Evolutionary conservation across 2,329 filamentous ascomycete species (phyloP).

Genomic region (Blastomyces emzantsi): DNA sequence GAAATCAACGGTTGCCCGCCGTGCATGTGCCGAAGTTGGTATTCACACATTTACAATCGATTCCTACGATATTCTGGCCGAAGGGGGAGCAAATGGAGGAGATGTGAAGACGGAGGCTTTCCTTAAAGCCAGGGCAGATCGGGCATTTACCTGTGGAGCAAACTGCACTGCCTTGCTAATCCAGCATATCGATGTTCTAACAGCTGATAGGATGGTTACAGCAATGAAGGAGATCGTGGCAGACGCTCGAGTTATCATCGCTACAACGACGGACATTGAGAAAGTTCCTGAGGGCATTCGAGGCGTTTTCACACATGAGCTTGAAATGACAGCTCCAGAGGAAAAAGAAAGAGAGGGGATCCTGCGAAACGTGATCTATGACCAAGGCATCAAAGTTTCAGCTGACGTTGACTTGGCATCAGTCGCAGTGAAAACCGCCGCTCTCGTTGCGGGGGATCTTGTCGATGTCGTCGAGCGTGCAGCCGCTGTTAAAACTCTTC

Average conservation of each 20-base stretch:
- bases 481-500: slow-evolving; percentile 62
- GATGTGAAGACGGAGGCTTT: slow-evolving; percentile 94
- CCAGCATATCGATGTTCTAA: slow-evolving; percentile 81
- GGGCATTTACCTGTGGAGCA: slow-evolving; percentile 78
- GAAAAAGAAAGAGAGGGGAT: slow-evolving; percentile 88
- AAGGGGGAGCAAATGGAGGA: slow-evolving; percentile 73
- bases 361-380: slow-evolving; percentile 65
- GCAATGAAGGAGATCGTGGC: slow-evolving; percentile 74
- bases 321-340: slow-evolving; percentile 88
- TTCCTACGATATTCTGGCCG: slow-evolving; percentile 88
- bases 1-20: slow-evolving; percentile 68
- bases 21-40: slow-evolving; percentile 79
- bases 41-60: slow-evolving; percentile 84
- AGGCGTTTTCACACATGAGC: slow-evolving; percentile 87
- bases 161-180: slow-evolving; percentile 79
- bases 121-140: slow-evolving; percentile 74
- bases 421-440: slow-evolving; percentile 90
- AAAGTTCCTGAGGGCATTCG: slow-evolving; percentile 86
- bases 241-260: slow-evolving; percentile 74
- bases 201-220: slow-evolving; percentile 78
- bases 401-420: slow-evolving; percentile 73
- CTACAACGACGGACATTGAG: slow-evolving; percentile 90
- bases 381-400: slow-evolving; percentile 66
- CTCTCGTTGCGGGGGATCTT: slow-evolving; percentile 85
- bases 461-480: slow-evolving; percentile 92